A percentile compares a stretch with the other conserved stretches of the same genome.
Conservation (phyloP, 2,329 filamentous ascomycete genomes). For the Alternaria gaisen region DNA sequence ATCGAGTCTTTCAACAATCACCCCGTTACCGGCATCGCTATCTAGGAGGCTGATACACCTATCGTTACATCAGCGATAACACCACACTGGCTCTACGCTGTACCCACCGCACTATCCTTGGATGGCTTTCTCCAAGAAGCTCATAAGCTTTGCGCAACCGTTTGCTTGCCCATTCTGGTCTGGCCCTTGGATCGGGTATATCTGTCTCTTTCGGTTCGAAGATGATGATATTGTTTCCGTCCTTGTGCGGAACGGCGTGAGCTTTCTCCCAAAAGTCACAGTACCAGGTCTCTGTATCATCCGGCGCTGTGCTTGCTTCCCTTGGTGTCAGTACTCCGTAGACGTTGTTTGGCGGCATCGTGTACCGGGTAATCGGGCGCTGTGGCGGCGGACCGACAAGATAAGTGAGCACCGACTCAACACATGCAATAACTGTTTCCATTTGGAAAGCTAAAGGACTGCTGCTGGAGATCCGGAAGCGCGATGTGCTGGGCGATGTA, state of each 20-base stretch:
- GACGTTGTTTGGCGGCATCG: neutral
- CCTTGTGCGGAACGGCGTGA: neutral
- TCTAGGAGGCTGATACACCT: neutral
- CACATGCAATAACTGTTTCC: neutral
- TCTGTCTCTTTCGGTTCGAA: neutral
- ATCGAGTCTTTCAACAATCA: slow-evolving; percentile 5
- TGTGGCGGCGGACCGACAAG: neutral
- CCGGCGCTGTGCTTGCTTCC: neutral
- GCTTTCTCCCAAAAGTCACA: neutral
- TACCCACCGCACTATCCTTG: neutral
- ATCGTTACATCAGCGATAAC: too few relatives aligned
- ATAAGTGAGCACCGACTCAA: neutral
- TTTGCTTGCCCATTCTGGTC: neutral
- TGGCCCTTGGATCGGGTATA: neutral
- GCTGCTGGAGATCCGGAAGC: neutral
- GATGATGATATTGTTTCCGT: slow-evolving; percentile 2
- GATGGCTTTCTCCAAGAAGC: neutral
- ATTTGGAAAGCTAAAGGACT: neutral
- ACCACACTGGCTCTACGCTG: too few relatives aligned
- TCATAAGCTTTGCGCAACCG: neutral
- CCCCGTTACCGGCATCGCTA: neutral
- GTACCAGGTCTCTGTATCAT: neutral
- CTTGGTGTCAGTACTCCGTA: neutral
- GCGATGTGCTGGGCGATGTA: neutral
- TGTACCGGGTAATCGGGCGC: neutral